Conservation (phyloP, 2,329 filamentous ascomycete species). For the Cladophialophora chaetospira region DNA sequence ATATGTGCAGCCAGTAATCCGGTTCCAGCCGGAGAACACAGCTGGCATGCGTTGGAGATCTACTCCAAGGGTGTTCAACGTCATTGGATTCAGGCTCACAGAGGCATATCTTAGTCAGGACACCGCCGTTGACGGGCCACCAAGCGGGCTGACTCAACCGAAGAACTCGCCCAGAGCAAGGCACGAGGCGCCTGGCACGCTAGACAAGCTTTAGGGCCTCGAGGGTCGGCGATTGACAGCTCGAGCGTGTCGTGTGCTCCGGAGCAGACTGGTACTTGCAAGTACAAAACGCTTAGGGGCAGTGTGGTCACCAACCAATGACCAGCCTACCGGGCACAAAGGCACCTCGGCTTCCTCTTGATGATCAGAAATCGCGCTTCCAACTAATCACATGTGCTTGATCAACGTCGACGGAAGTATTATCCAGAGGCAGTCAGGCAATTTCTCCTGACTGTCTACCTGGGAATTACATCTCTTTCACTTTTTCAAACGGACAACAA, state of each 20-base stretch:
- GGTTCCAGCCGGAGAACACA: slow-evolving; percentile 21
- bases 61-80: slow-evolving; percentile 4
- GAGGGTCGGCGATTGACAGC: no score
- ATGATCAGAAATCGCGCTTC: not conserved
- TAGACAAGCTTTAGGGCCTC: no score
- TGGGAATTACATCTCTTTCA: not conserved
- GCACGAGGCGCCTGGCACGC: not conserved
- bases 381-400: slow-evolving; percentile 7
- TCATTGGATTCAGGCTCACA: slow-evolving; percentile 14
- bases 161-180: not conserved
- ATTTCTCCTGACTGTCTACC: not conserved
- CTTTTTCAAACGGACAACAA: not conserved
- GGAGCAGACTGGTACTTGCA: not conserved
- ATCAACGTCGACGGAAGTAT: not conserved
- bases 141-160: not conserved
- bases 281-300: not conserved
- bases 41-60: not conserved
- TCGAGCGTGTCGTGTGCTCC: no score
- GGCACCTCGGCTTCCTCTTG: slow-evolving; percentile 1
- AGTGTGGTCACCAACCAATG: not conserved
- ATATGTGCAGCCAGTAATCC: slow-evolving; percentile 16
- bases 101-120: slow-evolving; percentile 25
- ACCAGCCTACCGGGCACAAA: no score
- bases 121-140: not conserved
- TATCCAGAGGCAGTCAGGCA: not conserved